phyloP scores from a whole-genome alignment of 1,284 basidiomycete species.

The Ganoderma sinense region DNA sequence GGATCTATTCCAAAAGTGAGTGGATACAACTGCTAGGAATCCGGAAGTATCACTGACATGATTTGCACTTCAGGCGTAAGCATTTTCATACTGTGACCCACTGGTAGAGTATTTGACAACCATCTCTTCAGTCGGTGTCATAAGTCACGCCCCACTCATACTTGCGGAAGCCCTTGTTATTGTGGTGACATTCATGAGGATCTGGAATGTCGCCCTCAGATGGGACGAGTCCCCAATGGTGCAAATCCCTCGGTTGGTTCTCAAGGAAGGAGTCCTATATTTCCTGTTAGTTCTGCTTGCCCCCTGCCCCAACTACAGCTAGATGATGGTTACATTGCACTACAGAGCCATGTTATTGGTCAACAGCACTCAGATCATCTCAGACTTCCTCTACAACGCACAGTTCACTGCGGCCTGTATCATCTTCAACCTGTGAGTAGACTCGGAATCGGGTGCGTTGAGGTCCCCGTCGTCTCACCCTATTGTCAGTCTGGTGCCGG shows the following conservation, averaged over 20 bases:
- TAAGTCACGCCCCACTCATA: constrained; percentile 1
- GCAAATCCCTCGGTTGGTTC: constrained; percentile 3
- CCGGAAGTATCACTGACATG: neutral
- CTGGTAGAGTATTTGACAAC: neutral
- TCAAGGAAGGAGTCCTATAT: constrained; percentile 16
- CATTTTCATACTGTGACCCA: neutral
- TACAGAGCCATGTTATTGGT: constrained; percentile 12
- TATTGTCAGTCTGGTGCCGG: constrained; percentile 13
- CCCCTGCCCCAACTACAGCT: neutral
- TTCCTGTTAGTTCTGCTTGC: constrained; percentile 7
- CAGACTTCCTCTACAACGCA: neutral
- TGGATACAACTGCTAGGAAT: too few relatives aligned
- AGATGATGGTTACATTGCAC: neutral
- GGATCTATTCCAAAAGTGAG: neutral
- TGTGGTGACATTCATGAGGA: constrained; percentile 5
- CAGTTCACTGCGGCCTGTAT: neutral
- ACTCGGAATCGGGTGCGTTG: neutral
- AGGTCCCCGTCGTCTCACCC: neutral
- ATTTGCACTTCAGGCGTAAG: neutral
- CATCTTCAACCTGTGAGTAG: constrained; percentile 12
- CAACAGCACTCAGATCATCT: constrained; percentile 4
- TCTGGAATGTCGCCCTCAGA: constrained; percentile 6
- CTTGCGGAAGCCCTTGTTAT: constrained; percentile 14
- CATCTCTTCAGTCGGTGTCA: neutral
- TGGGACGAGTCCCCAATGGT: neutral